Conservation (phyloP, 306 rosid species). For the Delonix regia region DNA sequence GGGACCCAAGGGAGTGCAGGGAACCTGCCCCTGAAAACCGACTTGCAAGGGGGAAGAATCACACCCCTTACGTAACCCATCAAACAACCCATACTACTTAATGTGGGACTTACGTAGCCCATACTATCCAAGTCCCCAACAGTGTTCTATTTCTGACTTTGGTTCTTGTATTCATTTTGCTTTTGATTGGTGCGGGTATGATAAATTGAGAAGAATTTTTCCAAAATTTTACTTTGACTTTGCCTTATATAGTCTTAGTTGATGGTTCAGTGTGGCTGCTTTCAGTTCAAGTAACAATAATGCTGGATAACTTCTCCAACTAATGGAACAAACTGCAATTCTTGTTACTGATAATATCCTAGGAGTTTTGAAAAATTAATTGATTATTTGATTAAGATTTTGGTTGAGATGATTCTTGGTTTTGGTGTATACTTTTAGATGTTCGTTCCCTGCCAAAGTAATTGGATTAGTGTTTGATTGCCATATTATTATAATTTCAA, state of each 20-base stretch:
- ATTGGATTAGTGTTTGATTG: neutral
- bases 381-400: neutral
- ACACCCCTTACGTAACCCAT: no score
- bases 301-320: neutral
- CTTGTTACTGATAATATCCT: neutral
- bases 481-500: neutral
- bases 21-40: no score
- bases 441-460: neutral
- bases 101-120: no score
- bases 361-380: neutral
- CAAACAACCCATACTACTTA: no score
- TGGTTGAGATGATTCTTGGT: neutral
- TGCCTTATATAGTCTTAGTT: slow-evolving; percentile 17
- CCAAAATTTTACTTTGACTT: neutral
- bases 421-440: neutral
- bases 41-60: no score
- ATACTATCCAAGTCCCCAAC: no score
- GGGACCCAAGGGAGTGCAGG: no score
- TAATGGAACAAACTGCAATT: neutral
- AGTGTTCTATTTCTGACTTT: neutral
- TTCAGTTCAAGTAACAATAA: slow-evolving; percentile 17
- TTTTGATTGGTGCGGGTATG: slow-evolving; percentile 14
- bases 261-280: neutral
- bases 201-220: slow-evolving; percentile 11
- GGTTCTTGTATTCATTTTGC: neutral